Evolutionary conservation across 2,329 filamentous ascomycete species (phyloP), one percentile per base, ranked within the genome.

Genomic region (Tolypocladium capitatum): DNA sequence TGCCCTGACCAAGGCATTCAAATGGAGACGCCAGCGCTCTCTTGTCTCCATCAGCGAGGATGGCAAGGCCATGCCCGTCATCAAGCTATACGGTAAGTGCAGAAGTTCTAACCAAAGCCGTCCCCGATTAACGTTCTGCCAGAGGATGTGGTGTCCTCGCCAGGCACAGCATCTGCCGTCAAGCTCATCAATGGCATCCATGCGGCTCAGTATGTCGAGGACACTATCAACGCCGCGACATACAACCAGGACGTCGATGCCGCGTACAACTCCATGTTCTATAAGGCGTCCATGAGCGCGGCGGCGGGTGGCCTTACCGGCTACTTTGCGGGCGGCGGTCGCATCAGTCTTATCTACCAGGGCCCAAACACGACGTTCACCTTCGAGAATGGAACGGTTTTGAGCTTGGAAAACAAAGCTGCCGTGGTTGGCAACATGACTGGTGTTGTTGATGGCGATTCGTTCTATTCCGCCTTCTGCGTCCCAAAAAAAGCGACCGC

Each of bases 11-110:
- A 49, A 34, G 14, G 48, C 48, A 13, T 52, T 56, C 43, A 44
- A 32, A 14, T 56, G 45, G 44, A 49, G 10, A 18, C 53, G 53
- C 7, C 41, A 44, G 33, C 34, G 36, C 13, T 62, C 68, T 58
- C 51, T 82, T 57, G 60, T 68, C 5, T 68, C 66, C 6, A 55
- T 66, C 45, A 63, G 62, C 51, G 58, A 66, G 40, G 62, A 67
- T 34, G 54, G 55, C 34, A 43, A 5, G 1, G 49, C 50, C 7
- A 18, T 56, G 40, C 55, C 55, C 6, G 52, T 53, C 5, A 53
- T 57, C 27, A 57, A 57, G 48, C 43, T 56, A 4, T 49, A 51
- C 42, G 45, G 55, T 56, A 44, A 45, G 55, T 14, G 10, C 11
- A 2, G 5, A 18, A 18, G 5, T 11, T 4, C 2, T 42, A 4